Conservation (phyloP, 495 filamentous ascomycete genomes). For the Cudoniella acicularis region DNA sequence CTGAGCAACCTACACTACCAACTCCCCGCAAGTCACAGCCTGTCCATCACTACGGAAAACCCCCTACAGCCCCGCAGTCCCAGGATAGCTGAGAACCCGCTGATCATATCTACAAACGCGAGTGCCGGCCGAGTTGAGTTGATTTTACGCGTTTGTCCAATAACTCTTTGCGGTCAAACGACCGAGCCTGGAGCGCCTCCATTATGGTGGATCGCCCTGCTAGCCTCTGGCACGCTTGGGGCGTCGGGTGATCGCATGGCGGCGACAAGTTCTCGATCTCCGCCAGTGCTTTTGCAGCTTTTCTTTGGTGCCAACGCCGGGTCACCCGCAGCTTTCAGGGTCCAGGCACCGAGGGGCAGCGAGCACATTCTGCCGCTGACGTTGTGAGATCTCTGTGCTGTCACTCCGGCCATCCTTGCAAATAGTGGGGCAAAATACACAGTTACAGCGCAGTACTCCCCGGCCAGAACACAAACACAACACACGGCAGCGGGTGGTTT, state of each 20-base stretch:
- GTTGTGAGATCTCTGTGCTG: not conserved
- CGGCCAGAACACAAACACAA: not conserved
- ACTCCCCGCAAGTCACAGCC: not conserved
- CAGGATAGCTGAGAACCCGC: not conserved
- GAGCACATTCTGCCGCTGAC: not conserved
- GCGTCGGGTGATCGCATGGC: conserved; percentile 3
- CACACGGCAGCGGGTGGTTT: not conserved
- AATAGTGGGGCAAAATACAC: not conserved
- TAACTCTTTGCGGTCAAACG: not conserved
- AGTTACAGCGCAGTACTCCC: not conserved
- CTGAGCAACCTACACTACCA: too few species aligned
- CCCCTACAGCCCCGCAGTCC: too few species aligned
- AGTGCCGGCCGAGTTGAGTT: not conserved
- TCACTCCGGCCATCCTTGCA: not conserved
- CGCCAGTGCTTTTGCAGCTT: not conserved
- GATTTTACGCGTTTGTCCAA: not conserved
- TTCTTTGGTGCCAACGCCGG: conserved; percentile 6
- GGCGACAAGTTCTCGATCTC: not conserved
- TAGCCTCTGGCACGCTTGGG: not conserved
- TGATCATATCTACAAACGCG: conserved; percentile 3
- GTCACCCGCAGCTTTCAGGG: not conserved
- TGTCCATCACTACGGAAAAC: too few species aligned
- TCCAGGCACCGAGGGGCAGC: not conserved
- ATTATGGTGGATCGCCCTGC: not conserved
- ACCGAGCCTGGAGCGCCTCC: not conserved